Conservation (phyloP, 495 filamentous ascomycete genomes). For the Wilcoxina mikolae region DNA sequence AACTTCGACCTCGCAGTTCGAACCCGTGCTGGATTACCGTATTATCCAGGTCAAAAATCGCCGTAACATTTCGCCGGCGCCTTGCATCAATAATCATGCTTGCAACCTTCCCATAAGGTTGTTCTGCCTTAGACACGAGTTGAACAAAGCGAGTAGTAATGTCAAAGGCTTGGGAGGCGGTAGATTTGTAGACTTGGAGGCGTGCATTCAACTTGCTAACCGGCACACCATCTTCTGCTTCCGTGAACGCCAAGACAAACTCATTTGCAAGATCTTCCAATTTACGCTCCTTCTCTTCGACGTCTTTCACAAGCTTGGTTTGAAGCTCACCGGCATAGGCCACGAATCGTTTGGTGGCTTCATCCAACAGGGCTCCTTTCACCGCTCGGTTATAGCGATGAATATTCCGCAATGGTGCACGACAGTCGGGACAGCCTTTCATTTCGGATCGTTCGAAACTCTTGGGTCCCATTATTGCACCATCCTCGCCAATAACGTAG, state of each 20-base stretch:
- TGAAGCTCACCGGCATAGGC: conserved; percentile 29
- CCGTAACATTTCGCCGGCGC: conserved; percentile 28
- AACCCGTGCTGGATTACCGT: conserved; percentile 29
- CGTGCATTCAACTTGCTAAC: background rate
- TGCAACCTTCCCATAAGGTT: conserved; percentile 46
- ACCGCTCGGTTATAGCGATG: conserved; percentile 54
- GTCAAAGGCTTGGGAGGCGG: background rate
- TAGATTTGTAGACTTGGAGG: background rate
- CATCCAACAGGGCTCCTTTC: conserved; percentile 47
- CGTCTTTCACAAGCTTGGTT: conserved; percentile 18
- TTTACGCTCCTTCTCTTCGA: conserved; percentile 28
- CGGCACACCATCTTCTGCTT: background rate
- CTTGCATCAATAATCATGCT: conserved; percentile 38
- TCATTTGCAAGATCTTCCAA: conserved; percentile 19
- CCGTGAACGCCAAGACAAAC: conserved; percentile 33
- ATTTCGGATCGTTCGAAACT: conserved; percentile 38
- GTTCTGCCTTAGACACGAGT: conserved; percentile 33
- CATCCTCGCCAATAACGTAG: conserved; percentile 40
- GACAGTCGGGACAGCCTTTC: conserved; percentile 49
- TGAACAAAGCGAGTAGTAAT: background rate
- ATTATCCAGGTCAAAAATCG: conserved; percentile 34
- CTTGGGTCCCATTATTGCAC: conserved; percentile 33
- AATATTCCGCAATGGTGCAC: conserved; percentile 46
- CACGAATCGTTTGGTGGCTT: conserved; percentile 53
- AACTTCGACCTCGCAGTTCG: conserved; percentile 34